These are phyloP conservation scores for Monosporascus ibericus DNA, from an alignment of 2,329 filamentous ascomycete genomes.

Conservation along the genomic window DNA sequence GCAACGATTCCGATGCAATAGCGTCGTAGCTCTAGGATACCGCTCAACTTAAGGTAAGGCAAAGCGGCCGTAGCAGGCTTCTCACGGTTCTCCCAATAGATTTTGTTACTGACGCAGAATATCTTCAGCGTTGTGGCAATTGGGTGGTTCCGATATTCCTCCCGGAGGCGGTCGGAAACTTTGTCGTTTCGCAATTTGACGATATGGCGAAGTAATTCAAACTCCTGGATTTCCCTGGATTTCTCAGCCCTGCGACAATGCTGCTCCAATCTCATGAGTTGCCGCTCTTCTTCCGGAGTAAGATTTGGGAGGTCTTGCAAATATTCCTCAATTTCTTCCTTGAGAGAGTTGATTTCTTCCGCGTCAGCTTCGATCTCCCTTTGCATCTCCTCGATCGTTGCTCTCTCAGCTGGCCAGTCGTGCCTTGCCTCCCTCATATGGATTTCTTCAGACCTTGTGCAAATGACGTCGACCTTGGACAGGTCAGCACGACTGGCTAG, in stretches of 20 bases:
- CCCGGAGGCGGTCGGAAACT: slow-evolving; percentile 23
- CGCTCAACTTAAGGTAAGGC: slow-evolving; percentile 33
- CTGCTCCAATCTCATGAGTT: too few species aligned
- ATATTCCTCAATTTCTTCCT: too few species aligned
- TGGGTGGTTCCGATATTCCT: slow-evolving; percentile 22
- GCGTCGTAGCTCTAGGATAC: slow-evolving; percentile 33
- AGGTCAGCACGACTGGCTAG: slow-evolving; percentile 31
- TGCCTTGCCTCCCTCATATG: neutral
- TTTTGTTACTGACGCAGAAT: slow-evolving; percentile 39
- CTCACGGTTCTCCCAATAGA: slow-evolving; percentile 33
- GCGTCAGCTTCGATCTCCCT: slow-evolving; percentile 18
- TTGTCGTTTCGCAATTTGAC: slow-evolving; percentile 32
- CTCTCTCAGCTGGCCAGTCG: slow-evolving; percentile 16
- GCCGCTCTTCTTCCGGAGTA: too few species aligned
- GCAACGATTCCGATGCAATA: slow-evolving; percentile 41
- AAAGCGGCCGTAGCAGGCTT: slow-evolving; percentile 16
- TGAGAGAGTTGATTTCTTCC: too few species aligned
- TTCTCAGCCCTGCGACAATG: too few species aligned
- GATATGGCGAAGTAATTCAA: slow-evolving; percentile 25
- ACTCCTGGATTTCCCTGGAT: too few species aligned
- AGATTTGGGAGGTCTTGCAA: too few species aligned
- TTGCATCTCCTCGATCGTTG: slow-evolving; percentile 26
- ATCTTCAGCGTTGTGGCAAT: slow-evolving; percentile 21
- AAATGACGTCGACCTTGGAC: slow-evolving; percentile 36
- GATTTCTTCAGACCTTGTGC: slow-evolving; percentile 34